Evolutionary conservation across 179 eudicot genomes (phyloP), one percentile per base, ranked within the genome.

Genomic region (Amaranthus tricolor): DNA sequence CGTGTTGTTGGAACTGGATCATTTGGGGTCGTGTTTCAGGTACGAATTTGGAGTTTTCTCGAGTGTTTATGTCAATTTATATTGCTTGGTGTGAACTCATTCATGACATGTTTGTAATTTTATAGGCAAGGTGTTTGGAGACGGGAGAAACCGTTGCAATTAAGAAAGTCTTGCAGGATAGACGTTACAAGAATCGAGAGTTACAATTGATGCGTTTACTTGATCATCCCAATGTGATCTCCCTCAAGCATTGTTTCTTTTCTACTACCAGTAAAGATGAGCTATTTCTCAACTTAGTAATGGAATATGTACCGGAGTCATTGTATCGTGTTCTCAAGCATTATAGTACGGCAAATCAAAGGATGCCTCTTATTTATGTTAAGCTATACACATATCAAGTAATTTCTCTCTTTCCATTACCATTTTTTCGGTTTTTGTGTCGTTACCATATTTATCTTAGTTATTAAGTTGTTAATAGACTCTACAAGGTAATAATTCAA

Each of bases 261-360:
- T 94, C 98, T 0, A 94, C 97, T 20, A 90, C 98, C 56, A 85
- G 79, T 76, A 94, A 81, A 85, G 91, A 94, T 71, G 98, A 94
- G 84, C 94, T 94, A 80, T 94, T 92, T 79, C 88, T 94, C 68
- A 94, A 94, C 75, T 83, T 94, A 68, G 98, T 94, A 69, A 94
- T 94, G 98, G 98, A 94, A 73, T 94, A 86, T 80, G 96, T 94
- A 69, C 98, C 98, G 1, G 98, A 92, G 85, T 92, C 90, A 47
- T 80, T 92, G 89, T 92, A 87, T 70, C 89, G 89, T 60, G 97
- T 92, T 67, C 84, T 92, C 50, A 92, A 89, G 90, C 97, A 92
- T 62, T 90, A 90, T 76, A 88, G 82, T 80, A 88, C 83, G 77
- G 82, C 84, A 74, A 90, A 86, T 72, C 98, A 94, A 71, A 88